Evolutionary conservation across 805 yeast genomes (phyloP).

Genomic region (Saccharomyces paradoxus): DNA sequence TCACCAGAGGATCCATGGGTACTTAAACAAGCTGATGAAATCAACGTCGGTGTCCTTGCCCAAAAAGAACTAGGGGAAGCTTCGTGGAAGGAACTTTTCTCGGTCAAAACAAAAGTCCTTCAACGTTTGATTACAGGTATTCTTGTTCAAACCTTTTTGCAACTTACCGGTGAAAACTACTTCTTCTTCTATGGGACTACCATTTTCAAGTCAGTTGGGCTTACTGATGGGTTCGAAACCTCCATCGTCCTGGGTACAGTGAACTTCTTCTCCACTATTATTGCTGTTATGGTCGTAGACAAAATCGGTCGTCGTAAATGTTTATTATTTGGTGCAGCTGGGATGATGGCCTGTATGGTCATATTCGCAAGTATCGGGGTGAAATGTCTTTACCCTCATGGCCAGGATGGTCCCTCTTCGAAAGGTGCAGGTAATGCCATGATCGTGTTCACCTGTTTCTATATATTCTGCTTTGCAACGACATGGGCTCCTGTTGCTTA

Average conservation of each 20-base stretch:
- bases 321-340: slow-evolving; percentile 39
- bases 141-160: slow-evolving; percentile 54
- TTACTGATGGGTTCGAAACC: slow-evolving; percentile 48
- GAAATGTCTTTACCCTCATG: slow-evolving; percentile 36
- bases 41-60: slow-evolving; percentile 47
- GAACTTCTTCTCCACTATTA: slow-evolving; percentile 48
- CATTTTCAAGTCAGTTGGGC: slow-evolving; percentile 52
- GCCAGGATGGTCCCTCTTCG: slow-evolving; percentile 36
- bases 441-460: slow-evolving; percentile 64
- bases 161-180: slow-evolving; percentile 57
- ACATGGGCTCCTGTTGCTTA: slow-evolving; percentile 71
- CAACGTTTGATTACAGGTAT: slow-evolving; percentile 43
- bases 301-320: slow-evolving; percentile 45
- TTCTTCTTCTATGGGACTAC: slow-evolving; percentile 61
- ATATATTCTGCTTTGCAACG: slow-evolving; percentile 63
- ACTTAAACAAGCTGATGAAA: slow-evolving; percentile 40
- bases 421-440: slow-evolving; percentile 58
- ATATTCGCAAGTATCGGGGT: slow-evolving; percentile 56
- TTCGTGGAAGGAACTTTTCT: slow-evolving; percentile 36
- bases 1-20: slow-evolving; percentile 39
- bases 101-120: slow-evolving; percentile 55
- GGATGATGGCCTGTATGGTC: slow-evolving; percentile 39
- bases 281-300: slow-evolving; percentile 43
- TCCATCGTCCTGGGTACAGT: slow-evolving; percentile 51
- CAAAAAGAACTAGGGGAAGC: slow-evolving; percentile 54